A percentile compares a stretch with the other conserved stretches of the same genome.
Conservation (phyloP, 1,284 basidiomycete genomes). For the Naganishia sp. region DNA sequence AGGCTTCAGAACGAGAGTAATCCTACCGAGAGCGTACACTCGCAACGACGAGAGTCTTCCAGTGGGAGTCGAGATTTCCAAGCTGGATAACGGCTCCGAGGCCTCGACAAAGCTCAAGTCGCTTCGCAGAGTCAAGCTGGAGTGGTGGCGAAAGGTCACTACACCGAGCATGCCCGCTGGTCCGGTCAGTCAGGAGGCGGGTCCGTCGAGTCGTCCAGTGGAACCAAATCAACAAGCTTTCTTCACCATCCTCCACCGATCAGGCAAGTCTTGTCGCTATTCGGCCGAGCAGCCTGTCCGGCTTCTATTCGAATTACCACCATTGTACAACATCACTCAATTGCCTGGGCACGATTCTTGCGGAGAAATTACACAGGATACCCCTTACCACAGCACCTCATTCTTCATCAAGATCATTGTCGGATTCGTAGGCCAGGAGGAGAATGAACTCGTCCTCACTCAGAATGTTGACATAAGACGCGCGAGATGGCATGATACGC, state of each 20-base stretch:
- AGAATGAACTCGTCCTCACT: constrained; percentile 12
- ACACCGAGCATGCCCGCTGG: constrained; percentile 8
- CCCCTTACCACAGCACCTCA: constrained; percentile 44
- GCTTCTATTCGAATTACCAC: constrained; percentile 49
- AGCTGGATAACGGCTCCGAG: neutral
- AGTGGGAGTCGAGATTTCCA: constrained; percentile 29
- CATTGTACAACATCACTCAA: constrained; percentile 37
- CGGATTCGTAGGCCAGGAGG: constrained; percentile 43
- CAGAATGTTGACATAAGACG: constrained; percentile 5
- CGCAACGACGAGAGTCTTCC: constrained; percentile 29
- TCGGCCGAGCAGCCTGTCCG: constrained; percentile 47
- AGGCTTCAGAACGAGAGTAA: constrained; percentile 4
- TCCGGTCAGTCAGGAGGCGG: constrained; percentile 1
- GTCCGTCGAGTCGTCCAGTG: constrained; percentile 4
- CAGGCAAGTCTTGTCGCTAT: constrained; percentile 52
- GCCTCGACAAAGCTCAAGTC: constrained; percentile 22
- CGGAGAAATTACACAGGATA: constrained; percentile 45
- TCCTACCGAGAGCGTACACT: constrained; percentile 7
- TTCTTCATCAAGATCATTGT: constrained; percentile 48
- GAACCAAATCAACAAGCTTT: constrained; percentile 32
- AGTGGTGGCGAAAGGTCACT: constrained; percentile 29
- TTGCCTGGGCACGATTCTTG: constrained; percentile 41
- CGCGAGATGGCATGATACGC: neutral
- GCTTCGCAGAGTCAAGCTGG: constrained; percentile 31
- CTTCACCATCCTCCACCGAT: constrained; percentile 44